A percentile compares a stretch with the other conserved stretches of the same genome.
Conservation (phyloP, 805 yeast species). For the Suhomyces emberorum region DNA sequence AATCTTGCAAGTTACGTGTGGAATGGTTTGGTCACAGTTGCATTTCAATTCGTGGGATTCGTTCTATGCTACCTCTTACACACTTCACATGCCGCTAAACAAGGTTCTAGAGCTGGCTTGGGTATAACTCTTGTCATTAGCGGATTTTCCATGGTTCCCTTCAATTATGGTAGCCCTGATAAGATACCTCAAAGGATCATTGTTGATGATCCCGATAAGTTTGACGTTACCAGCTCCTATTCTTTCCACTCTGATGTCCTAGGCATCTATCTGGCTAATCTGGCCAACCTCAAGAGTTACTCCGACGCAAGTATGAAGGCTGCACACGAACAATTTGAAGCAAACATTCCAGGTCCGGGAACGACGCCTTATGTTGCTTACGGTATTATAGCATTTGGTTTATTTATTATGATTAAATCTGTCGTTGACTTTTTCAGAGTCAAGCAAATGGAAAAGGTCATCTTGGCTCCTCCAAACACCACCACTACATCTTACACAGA, state of each 20-base stretch:
- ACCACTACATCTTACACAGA: conserved; percentile 5
- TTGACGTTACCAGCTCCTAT: conserved; percentile 27
- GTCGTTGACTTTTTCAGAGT: conserved; percentile 70
- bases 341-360: conserved; percentile 59
- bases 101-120: conserved; percentile 89
- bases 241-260: conserved; percentile 24
- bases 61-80: conserved; percentile 85
- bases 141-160: conserved; percentile 43
- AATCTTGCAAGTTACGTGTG: conserved; percentile 82
- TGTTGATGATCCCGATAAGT: conserved; percentile 33
- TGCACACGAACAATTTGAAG: conserved; percentile 27
- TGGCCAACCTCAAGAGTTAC: too few relatives aligned
- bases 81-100: conserved; percentile 95
- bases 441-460: conserved; percentile 68
- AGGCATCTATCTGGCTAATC: conserved; percentile 33
- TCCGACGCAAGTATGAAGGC: conserved; percentile 23
- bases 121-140: conserved; percentile 79
- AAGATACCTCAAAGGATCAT: conserved; percentile 29
- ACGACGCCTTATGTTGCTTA: conserved; percentile 56
- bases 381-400: conserved; percentile 64
- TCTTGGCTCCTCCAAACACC: conserved; percentile 43
- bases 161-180: conserved; percentile 38
- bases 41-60: conserved; percentile 93
- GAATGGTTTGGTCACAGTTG: conserved; percentile 85
- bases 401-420: conserved; percentile 61